phyloP scores from a whole-genome alignment of 2,329 filamentous ascomycete genomes.

The Trichothecium sympodiale region DNA sequence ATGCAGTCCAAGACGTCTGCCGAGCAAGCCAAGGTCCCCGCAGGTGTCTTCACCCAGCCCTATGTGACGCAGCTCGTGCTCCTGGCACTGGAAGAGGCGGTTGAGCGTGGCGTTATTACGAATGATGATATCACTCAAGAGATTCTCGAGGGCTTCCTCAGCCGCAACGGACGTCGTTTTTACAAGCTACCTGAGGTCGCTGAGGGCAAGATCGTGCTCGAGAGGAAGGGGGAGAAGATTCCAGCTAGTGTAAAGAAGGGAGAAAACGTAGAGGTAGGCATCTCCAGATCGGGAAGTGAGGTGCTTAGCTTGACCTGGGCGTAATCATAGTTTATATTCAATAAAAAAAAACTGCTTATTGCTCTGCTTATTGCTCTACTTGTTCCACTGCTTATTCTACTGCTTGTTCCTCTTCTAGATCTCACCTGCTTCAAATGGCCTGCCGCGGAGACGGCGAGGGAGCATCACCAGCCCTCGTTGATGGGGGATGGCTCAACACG shows the following conservation, averaged over 20 bases:
- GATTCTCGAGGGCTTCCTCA: slow-evolving; percentile 42
- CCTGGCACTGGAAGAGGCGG: slow-evolving; percentile 47
- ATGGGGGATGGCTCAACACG: slow-evolving; percentile 15
- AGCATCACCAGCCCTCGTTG: too few relatives aligned
- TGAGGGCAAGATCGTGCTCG: slow-evolving; percentile 21
- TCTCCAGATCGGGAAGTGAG: slow-evolving; percentile 27
- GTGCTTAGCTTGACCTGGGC: slow-evolving; percentile 30
- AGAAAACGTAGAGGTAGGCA: slow-evolving; percentile 29
- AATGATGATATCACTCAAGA: slow-evolving; percentile 43
- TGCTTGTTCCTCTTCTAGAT: too few relatives aligned
- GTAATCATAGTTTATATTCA: too few relatives aligned
- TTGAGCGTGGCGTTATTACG: slow-evolving; percentile 39
- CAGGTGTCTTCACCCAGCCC: slow-evolving; percentile 72
- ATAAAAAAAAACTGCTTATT: too few relatives aligned
- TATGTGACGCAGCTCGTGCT: slow-evolving; percentile 56
- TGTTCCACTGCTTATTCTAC: too few relatives aligned
- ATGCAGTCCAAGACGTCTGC: slow-evolving; percentile 42
- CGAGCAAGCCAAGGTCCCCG: slow-evolving; percentile 44
- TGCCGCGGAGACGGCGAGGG: too few relatives aligned
- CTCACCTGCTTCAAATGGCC: too few relatives aligned
- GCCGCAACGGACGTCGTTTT: slow-evolving; percentile 40
- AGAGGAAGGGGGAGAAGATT: slow-evolving; percentile 30
- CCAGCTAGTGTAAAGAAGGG: slow-evolving; percentile 24
- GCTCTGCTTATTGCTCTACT: too few relatives aligned
- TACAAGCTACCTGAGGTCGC: slow-evolving; percentile 29